Evolutionary conservation across 345 rosid genomes (phyloP), one percentile per base, ranked within the genome.

Genomic region (Stellera chamaejasme): DNA sequence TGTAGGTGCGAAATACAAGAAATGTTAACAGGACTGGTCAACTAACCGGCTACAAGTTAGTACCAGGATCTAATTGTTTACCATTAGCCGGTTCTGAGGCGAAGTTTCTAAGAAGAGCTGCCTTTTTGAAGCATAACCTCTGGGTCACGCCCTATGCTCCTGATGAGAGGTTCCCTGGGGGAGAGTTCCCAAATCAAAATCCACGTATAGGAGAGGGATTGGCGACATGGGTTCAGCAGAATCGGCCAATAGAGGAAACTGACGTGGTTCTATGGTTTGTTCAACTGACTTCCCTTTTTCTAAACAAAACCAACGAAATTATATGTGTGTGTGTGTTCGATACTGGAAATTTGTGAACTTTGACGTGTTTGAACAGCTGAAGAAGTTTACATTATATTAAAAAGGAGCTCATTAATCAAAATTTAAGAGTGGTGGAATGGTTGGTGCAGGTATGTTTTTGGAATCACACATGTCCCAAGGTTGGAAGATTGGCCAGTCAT

Each of bases 401-500:
- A 19, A 19, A 19, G 23, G 23, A 1, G 0, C 39, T 32, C 39
- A 32, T 32, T 32, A 32, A 32, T 32, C 39, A 32, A 32, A 32
- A 8, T 32, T 32, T 32, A 32, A 32, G 39, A 32, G 39, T 32
- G 39, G 39, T 32, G 9, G 39, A 32, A 32, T 11, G 11, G 50
- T 32, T 0, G 46, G 61, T 26, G 52, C 72, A 90, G 97, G 97
- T 90, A 90, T 48, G 85, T 90, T 23, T 90, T 90, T 79, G 97
- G 97, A 59, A 69, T 87, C 64, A 90, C 82, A 13, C 96, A 84
- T 63, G 87, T 90, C 27, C 96, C 97, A 47, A 77, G 97, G 60
- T 71, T 90, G 71, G 96, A 90, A 79, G 96, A 90, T 68, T 90
- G 95, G 97, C 95, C 96, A 1, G 93, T 84, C 58, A 87, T 87